phyloP scores from a whole-genome alignment of 1,284 basidiomycete genomes.

The Trametes polyzona region DNA sequence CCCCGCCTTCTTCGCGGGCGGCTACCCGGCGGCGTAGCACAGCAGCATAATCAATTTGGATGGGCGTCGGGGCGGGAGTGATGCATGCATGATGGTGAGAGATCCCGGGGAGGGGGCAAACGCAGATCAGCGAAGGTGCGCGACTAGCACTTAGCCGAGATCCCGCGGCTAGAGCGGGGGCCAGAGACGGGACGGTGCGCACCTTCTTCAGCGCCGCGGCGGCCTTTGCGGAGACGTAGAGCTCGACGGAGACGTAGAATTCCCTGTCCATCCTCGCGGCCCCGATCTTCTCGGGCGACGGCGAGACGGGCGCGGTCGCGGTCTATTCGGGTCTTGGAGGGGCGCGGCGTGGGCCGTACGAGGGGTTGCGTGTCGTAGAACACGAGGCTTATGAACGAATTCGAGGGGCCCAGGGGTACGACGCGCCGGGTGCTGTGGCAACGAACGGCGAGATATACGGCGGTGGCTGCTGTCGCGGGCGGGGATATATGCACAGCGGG shows the following conservation, averaged over 20 bases:
- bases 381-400: neutral
- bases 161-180: conserved; percentile 1
- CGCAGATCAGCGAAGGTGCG: conserved; percentile 15
- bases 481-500: conserved; percentile 19
- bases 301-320: conserved; percentile 9
- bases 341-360: neutral
- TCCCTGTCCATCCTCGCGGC: conserved; percentile 35
- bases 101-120: neutral
- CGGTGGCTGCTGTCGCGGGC: neutral
- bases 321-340: conserved; percentile 12
- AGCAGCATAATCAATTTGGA: neutral
- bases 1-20: conserved; percentile 45
- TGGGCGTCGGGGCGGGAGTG: neutral
- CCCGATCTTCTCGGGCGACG: conserved; percentile 11
- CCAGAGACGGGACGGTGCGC: conserved; percentile 15
- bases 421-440: conserved; percentile 1
- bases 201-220: conserved; percentile 63
- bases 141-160: conserved; percentile 5
- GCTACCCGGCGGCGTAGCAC: too few species aligned
- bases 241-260: conserved; percentile 58
- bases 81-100: too few species aligned
- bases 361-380: neutral
- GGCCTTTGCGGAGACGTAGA: conserved; percentile 64
- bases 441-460: neutral
- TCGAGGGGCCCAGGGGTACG: neutral